Base-by-base conservation (phyloP, 768 basidiomycete genomes). In the Chalciporus piperatus region DNA sequence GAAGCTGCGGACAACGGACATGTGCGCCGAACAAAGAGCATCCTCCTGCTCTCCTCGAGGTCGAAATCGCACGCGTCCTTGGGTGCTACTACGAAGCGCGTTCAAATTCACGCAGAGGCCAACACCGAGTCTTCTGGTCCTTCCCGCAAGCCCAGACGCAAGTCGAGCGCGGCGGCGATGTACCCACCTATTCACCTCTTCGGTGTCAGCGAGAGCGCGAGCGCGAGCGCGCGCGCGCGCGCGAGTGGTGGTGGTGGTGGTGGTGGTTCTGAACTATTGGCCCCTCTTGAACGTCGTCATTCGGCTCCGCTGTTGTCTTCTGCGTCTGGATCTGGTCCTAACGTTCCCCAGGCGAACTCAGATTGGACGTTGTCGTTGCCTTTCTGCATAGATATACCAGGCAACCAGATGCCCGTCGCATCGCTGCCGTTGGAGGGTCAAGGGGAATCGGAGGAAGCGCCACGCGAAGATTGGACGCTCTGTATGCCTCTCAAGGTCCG, bases 281-380 rank as follows among this genome's bases (percentile, higher is more conserved):
- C 68, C 9, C 63, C 40, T 4, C 59, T 66, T 4, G 66, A 68
- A 47, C 66, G 68, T 2, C 62, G 68, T 11, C 67, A 67, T 41
- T 68, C 67, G 1, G 64, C 68, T 2, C 67, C 67, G 0, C 47
- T 68, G 22, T 39, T 68, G 25, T 59, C 63, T 23, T 38, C 41
- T 12, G 20, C 22, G 28, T 20, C 14, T 35, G 44, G 41, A 42
- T 8, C 19, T 48, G 6, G 51, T 16, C 3, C 19, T 23, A 30
- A 35, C 12, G 32, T 5, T 27, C 3, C 27, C 27, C 27, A 27
- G 19, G 23, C 38, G 10, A 54, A 47, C 9, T 40, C 54, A 8
- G 67, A 68, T 17, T 68, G 67, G 67, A 68, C 67, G 2, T 25
- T 68, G 30, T 70, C 66, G 1, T 62, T 68, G 11, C 67, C 67